Conservation (phyloP, 768 basidiomycete species). For the Termitomyces sp. region DNA sequence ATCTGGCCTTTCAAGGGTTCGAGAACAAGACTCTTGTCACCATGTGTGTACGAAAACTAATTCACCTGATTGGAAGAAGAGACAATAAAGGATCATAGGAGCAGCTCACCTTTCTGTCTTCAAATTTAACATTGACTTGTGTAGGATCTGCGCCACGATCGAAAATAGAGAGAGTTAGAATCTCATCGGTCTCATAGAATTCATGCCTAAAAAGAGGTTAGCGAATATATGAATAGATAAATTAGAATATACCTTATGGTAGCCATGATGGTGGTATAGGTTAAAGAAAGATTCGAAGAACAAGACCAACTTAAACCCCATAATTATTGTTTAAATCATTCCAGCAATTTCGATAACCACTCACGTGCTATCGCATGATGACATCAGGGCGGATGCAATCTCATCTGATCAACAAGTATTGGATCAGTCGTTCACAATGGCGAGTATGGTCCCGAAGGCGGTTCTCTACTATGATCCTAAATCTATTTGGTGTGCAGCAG, state of each 20-base stretch:
- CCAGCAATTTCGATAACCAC: slow-evolving; percentile 17
- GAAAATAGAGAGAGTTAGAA: slow-evolving; percentile 70
- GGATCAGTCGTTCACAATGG: slow-evolving; percentile 18
- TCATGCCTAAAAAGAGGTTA: slow-evolving; percentile 56
- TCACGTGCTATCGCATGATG: slow-evolving; percentile 5
- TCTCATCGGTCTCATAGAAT: slow-evolving; percentile 85
- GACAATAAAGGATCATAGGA: background rate
- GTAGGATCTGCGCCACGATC: slow-evolving; percentile 72
- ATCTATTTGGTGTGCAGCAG: slow-evolving; percentile 64
- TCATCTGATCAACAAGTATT: no score
- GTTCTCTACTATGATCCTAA: slow-evolving; percentile 66
- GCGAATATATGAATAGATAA: background rate
- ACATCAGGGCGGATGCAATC: no score
- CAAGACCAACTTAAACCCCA: background rate
- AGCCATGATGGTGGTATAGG: slow-evolving; percentile 8
- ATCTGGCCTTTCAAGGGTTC: slow-evolving; percentile 85
- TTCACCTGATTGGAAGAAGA: background rate
- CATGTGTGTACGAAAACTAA: slow-evolving; percentile 61
- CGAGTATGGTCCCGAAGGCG: slow-evolving; percentile 62
- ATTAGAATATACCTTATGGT: slow-evolving; percentile 9
- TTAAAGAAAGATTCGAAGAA: background rate
- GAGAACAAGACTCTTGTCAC: slow-evolving; percentile 66
- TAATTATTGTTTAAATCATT: slow-evolving; percentile 1
- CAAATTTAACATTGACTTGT: slow-evolving; percentile 59
- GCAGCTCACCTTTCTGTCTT: slow-evolving; percentile 54